Evolutionary conservation across 2,329 filamentous ascomycete genomes (phyloP).

Genomic region (Alternaria conjuncta): DNA sequence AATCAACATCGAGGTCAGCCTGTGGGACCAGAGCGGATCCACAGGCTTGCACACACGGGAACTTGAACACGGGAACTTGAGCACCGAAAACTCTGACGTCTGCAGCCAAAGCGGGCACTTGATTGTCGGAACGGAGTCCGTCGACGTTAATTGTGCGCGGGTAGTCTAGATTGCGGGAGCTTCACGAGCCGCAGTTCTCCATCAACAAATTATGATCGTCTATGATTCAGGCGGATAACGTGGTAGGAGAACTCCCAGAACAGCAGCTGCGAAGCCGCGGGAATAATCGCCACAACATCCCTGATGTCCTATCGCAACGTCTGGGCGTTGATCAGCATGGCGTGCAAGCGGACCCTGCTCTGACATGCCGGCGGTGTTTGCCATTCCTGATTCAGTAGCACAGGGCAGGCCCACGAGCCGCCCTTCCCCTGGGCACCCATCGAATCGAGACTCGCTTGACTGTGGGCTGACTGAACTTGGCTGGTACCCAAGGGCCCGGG

Average conservation of each 20-base stretch:
- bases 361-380: constrained; percentile 3
- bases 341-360: not conserved
- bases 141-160: not conserved
- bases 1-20: not conserved
- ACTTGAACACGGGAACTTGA: not conserved
- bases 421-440: constrained; percentile 12
- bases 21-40: constrained; percentile 2
- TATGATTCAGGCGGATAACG: not conserved
- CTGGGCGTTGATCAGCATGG: constrained; percentile 5
- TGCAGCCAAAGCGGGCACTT: not conserved
- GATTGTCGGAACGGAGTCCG: not conserved
- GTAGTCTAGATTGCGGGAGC: not conserved
- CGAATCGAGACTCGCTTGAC: constrained; percentile 12
- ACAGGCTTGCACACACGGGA: not conserved
- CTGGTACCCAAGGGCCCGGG: constrained; percentile 13
- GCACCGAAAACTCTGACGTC: constrained; percentile 4
- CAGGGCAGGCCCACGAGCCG: constrained; percentile 6
- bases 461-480: constrained; percentile 4
- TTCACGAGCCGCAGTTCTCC: not conserved
- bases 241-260: not conserved
- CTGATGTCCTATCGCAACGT: not conserved
- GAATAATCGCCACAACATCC: not conserved
- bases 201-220: not conserved
- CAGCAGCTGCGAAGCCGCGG: not conserved
- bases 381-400: not conserved